Evolutionary conservation across 148 eudicot species (phyloP), one percentile per base, ranked within the genome.

Genomic region (Polygonum maritimum): DNA sequence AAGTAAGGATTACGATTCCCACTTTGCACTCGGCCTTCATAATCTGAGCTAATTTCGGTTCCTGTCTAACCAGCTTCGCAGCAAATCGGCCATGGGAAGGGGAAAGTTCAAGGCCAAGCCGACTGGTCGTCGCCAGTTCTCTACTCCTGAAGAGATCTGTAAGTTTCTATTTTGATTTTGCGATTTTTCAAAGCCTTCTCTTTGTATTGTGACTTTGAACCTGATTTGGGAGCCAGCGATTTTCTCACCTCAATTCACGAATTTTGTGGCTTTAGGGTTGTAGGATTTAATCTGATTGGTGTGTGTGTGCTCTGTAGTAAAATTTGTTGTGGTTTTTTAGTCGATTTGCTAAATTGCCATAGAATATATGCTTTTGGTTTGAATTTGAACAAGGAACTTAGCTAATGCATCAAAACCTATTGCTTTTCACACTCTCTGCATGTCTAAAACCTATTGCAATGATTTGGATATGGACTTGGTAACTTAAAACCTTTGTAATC

Each of bases 101-200:
- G 89, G 92, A 69, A 89, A 89, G 80, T 89, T 85, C 86, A 89
- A 89, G 82, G 86, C 85, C 47, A 89, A 89, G 81, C 92, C 92
- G 62, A 89, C 92, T 71, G 92, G 92, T 18, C 89, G 86, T 48
- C 89, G 92, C 80, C 89, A 89, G 49, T 89, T 89, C 49, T 89
- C 92, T 45, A 79, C 87, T 76, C 80, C 80, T 0, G 89, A 89
- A 72, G 92, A 87, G 81, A 86, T 89, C 22, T 13, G 92, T 89
- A 76, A 21, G 82, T 75, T 73, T n/a, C 41, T 76, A 2, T 18
- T n/a, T 74, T 21, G 19, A 62, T 26, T 0, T 49, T 9, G 40
- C 14, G 45, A 14, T 67, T 65, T 67, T 44, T 15, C 38, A 31
- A 26, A 26, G 65, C 35, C 38, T 5, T 62, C 7, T 62, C 18